Conservation (phyloP, 148 eudicot species). For the Pharnaceum exiguum region DNA sequence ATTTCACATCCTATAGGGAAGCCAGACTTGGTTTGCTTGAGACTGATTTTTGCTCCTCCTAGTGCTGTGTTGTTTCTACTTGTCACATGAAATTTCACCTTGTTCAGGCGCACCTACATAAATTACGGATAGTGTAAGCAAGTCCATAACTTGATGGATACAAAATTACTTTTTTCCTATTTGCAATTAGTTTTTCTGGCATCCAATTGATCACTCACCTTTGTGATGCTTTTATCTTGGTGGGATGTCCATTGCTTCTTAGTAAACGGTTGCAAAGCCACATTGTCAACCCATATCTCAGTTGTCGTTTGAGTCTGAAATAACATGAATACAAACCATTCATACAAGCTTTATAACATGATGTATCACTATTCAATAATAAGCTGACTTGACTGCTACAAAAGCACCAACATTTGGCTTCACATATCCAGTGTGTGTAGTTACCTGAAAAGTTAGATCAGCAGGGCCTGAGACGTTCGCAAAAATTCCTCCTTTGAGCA, state of each 20-base stretch:
- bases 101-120: constrained; percentile 39
- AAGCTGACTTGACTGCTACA: too few relatives aligned
- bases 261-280: constrained; percentile 67
- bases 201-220: constrained; percentile 28
- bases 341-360: not conserved
- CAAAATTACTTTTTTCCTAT: not conserved
- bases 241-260: constrained; percentile 61
- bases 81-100: constrained; percentile 34
- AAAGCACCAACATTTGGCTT: not conserved
- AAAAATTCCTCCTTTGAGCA: constrained; percentile 63
- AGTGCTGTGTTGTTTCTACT: constrained; percentile 28
- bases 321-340: not conserved
- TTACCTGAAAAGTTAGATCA: constrained; percentile 36
- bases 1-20: constrained; percentile 59
- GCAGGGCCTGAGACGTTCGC: constrained; percentile 23
- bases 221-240: constrained; percentile 44
- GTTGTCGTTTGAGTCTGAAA: constrained; percentile 38
- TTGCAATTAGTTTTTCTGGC: not conserved
- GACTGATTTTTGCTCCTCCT: constrained; percentile 29
- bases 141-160: not conserved
- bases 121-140: not conserved
- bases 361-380: not conserved
- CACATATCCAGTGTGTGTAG: not conserved
- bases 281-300: constrained; percentile 62
- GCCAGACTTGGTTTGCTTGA: constrained; percentile 20